Evolutionary conservation across 2,329 filamentous ascomycete genomes (phyloP), one percentile per base, ranked within the genome.

Genomic region (Camillea tinctor): DNA sequence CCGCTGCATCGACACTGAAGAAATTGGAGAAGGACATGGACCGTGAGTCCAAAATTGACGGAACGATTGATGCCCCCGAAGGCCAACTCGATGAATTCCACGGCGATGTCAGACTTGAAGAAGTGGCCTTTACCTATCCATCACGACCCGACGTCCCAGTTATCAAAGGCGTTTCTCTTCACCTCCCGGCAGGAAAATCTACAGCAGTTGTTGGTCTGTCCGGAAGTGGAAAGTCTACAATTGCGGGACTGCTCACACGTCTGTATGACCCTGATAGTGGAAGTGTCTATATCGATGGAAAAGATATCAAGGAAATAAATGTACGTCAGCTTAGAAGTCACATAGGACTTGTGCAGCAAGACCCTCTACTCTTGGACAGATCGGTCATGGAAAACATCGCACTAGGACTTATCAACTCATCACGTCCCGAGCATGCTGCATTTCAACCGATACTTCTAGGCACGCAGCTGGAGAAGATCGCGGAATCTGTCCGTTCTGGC

Each of bases 191-290:
- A 23, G 69, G 76, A 36, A 69, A 77, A 61, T 70, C 70, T 24
- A 83, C 81, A 0, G 81, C 81, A 3, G 74, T 84, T 50, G 81
- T 84, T 7, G 81, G 81, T 1, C 71, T 79, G 4, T 81, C 79
- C 3, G 81, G 81, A 3, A 79, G 77, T 57, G 80, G 80, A 1
- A 81, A 82, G 59, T 80, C 77, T 15, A 81, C 80, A 0, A 71
- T 85, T 66, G 81, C 84, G 1, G 80, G 79, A 4, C 73, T 88
- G 2, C 71, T 85, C 1, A 80, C 83, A 44, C 77, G 87, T 44
- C 78, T 88, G 30, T 88, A 89, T 63, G 81, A 86, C 56, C 81
- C 84, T 0, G 77, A 77, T 0, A 72, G 75, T 3, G 85, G 85
- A 2, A 67, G 67, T 0, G 73, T 87, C 3, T 66, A 73, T 1